These are phyloP conservation scores for Pascua guehoae DNA, from an alignment of 1,284 basidiomycete species.

Conservation along the genomic window DNA sequence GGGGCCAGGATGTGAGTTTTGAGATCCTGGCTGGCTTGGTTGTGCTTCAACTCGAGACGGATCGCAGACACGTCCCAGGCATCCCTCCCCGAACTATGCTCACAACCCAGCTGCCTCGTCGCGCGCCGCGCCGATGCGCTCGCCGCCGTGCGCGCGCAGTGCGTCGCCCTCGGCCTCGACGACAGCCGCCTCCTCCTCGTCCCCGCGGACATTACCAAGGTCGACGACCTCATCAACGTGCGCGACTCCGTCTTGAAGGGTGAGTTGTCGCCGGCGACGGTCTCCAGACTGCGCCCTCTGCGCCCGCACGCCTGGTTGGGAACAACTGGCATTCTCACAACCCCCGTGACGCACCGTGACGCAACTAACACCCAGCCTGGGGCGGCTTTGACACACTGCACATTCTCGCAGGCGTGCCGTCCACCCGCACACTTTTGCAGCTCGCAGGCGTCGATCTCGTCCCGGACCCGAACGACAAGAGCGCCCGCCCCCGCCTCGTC, in stretches of 20 bases:
- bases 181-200: constrained; percentile 48
- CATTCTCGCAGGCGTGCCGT: constrained; percentile 80
- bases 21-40: too few species aligned
- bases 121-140: constrained; percentile 63
- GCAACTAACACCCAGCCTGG: constrained; percentile 61
- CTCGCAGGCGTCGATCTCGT: constrained; percentile 61
- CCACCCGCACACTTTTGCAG: constrained; percentile 70
- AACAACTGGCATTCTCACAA: too few species aligned
- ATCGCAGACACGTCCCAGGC: background rate
- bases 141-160: constrained; percentile 62
- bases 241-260: constrained; percentile 59
- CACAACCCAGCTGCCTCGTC: constrained; percentile 59
- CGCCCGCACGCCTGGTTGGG: background rate
- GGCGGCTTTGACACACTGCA: constrained; percentile 77
- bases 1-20: constrained; percentile 61
- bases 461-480: constrained; percentile 3
- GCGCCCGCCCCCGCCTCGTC: constrained; percentile 7
- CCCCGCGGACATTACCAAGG: constrained; percentile 63
- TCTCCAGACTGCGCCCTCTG: background rate
- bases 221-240: constrained; percentile 65
- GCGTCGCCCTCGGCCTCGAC: constrained; percentile 41
- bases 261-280: constrained; percentile 44
- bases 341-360: too few species aligned
- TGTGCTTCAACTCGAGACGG: too few species aligned
- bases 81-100: background rate